Percentiles rank a stretch among this genome's conserved stretches.
Conservation (phyloP, 1,284 basidiomycete species). For the Hymenochaete sp. region DNA sequence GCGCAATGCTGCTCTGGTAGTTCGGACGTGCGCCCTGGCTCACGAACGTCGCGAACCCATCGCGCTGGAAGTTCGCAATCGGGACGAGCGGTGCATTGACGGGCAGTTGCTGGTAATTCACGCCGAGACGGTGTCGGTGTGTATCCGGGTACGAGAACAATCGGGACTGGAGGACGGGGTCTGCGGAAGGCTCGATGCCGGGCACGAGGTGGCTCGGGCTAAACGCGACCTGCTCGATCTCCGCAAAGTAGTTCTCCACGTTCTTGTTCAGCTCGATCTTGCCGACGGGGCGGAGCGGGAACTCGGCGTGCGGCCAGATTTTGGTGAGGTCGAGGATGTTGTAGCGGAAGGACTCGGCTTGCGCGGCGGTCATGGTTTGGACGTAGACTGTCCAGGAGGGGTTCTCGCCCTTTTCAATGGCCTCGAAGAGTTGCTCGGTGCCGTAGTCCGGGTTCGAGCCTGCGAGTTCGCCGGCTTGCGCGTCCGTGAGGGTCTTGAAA, state of each 20-base stretch:
- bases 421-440: conserved; percentile 67
- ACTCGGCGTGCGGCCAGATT: conserved; percentile 78
- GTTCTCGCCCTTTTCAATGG: conserved; percentile 70
- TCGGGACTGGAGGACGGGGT: conserved; percentile 88
- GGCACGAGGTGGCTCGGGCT: conserved; percentile 80
- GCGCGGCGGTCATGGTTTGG: conserved; percentile 85
- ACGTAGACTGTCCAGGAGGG: conserved; percentile 77
- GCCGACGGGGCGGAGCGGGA: conserved; percentile 80
- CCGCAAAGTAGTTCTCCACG: conserved; percentile 78
- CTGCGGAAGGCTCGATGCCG: conserved; percentile 81
- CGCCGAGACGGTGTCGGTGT: conserved; percentile 79
- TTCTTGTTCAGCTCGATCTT: conserved; percentile 85
- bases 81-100: conserved; percentile 75
- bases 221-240: conserved; percentile 82
- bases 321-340: conserved; percentile 89
- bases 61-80: conserved; percentile 83
- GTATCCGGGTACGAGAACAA: conserved; percentile 96
- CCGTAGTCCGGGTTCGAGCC: conserved; percentile 80
- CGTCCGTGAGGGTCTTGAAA: conserved; percentile 67
- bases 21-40: conserved; percentile 81
- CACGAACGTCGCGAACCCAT: conserved; percentile 56
- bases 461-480: conserved; percentile 44
- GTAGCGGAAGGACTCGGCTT: conserved; percentile 87
- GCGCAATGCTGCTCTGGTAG: conserved; percentile 71
- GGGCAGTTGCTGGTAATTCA: conserved; percentile 85